These are phyloP conservation scores for Agrocybe pediades DNA, from an alignment of 768 basidiomycete genomes.

Conservation along the genomic window DNA sequence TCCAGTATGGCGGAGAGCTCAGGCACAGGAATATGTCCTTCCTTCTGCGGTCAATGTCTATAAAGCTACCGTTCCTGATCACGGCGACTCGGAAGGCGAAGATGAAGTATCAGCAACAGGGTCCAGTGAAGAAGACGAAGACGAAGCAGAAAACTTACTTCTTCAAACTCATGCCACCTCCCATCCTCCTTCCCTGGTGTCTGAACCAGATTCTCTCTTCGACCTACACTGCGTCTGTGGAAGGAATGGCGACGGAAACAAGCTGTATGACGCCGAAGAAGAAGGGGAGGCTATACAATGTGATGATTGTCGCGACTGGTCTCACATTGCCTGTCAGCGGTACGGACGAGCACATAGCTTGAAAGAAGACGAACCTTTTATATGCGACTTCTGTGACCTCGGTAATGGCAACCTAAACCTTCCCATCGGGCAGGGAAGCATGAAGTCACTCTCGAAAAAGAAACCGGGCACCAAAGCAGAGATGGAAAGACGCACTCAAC, in stretches of 20 bases:
- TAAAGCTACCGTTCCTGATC: no score
- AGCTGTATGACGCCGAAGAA: not conserved
- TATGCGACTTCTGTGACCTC: slow-evolving; percentile 12
- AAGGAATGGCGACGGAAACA: slow-evolving; percentile 13
- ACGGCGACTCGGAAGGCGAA: no score
- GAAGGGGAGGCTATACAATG: slow-evolving; percentile 13
- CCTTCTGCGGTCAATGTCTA: no score
- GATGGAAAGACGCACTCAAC: not conserved
- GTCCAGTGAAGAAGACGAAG: no score
- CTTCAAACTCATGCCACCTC: no score
- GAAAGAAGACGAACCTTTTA: not conserved
- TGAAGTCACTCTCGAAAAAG: not conserved
- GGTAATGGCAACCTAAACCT: not conserved
- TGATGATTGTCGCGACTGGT: slow-evolving; percentile 11
- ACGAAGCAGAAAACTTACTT: no score
- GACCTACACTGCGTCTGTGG: slow-evolving; percentile 15
- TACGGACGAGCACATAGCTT: slow-evolving; percentile 6
- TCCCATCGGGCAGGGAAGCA: not conserved
- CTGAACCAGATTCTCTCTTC: slow-evolving; percentile 10
- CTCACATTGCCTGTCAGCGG: slow-evolving; percentile 10
- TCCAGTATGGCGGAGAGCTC: no score
- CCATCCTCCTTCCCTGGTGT: no score
- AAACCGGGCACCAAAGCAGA: not conserved
- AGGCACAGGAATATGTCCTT: no score
- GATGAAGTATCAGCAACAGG: no score